phyloP scores from a whole-genome alignment of 257 asterid species.

The Lycium barbarum region DNA sequence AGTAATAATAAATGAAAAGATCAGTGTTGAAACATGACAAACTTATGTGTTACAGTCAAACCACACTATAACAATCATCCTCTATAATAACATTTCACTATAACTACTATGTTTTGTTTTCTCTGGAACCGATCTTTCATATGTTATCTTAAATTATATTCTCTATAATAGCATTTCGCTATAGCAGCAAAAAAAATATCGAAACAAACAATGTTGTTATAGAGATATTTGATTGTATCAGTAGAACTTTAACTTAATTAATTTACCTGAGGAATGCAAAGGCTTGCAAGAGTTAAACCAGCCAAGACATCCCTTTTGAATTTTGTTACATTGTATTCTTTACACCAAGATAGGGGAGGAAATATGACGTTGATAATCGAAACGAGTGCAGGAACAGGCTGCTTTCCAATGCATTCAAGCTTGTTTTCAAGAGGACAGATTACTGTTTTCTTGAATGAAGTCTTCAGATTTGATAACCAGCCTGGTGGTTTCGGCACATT shows the following conservation, averaged over 20 bases:
- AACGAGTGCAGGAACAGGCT: neutral
- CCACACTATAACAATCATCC: too few relatives aligned
- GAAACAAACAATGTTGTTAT: too few relatives aligned
- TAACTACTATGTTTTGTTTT: too few relatives aligned
- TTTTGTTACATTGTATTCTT: constrained; percentile 37
- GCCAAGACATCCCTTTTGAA: constrained; percentile 47
- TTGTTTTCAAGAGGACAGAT: constrained; percentile 20
- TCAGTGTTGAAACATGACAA: neutral
- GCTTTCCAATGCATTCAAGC: constrained; percentile 24
- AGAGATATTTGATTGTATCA: neutral
- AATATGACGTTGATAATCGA: constrained; percentile 32
- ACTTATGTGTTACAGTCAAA: neutral
- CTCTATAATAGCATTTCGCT: too few relatives aligned
- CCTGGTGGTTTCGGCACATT: constrained; percentile 51
- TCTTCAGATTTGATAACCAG: constrained; percentile 18
- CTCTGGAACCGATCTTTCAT: too few relatives aligned
- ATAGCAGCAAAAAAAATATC: too few relatives aligned
- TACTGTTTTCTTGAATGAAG: constrained; percentile 9
- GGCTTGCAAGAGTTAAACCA: constrained; percentile 58
- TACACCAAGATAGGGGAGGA: constrained; percentile 47
- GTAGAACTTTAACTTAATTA: neutral
- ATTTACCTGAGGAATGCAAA: constrained; percentile 54
- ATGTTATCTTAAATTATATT: too few relatives aligned
- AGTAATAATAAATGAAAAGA: neutral
- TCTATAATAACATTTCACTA: too few relatives aligned